Conservation (phyloP, 257 asterid species). For the Datura wrightii region DNA sequence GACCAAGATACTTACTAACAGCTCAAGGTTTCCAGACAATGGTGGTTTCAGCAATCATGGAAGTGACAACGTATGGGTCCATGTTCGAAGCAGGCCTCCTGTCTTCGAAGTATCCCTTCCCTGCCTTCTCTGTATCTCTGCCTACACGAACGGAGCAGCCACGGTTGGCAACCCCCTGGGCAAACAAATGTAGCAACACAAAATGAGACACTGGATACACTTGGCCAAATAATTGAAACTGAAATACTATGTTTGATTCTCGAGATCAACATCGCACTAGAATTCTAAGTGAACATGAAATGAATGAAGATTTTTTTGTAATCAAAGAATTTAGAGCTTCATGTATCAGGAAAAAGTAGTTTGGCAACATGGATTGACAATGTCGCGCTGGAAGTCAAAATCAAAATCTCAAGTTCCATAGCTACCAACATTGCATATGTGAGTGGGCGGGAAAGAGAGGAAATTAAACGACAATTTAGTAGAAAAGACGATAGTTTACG, state of each 20-base stretch:
- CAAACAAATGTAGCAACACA: background rate
- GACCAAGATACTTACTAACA: background rate
- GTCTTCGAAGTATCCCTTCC: slow-evolving; percentile 95
- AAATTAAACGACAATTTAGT: background rate
- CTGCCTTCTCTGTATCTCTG: slow-evolving; percentile 86
- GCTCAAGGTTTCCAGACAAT: slow-evolving; percentile 59
- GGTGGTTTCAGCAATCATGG: slow-evolving; percentile 95
- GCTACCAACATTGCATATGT: background rate
- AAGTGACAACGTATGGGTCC: slow-evolving; percentile 92
- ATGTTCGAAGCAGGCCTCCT: slow-evolving; percentile 95
- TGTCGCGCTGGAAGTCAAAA: background rate
- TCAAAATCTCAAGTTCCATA: background rate
- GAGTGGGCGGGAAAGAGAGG: background rate
- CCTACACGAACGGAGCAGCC: slow-evolving; percentile 95
- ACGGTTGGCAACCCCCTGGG: slow-evolving; percentile 94
- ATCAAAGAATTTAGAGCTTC: background rate
- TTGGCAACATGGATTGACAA: background rate
- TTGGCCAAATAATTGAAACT: background rate
- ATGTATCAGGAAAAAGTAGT: background rate
- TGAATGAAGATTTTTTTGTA: background rate
- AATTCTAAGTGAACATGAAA: background rate
- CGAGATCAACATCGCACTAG: background rate
- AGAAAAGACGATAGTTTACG: background rate
- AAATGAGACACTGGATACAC: background rate
- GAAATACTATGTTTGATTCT: background rate